These are phyloP conservation scores for Pleurotus djamor DNA, from an alignment of 768 basidiomycete genomes.

Conservation along the genomic window DNA sequence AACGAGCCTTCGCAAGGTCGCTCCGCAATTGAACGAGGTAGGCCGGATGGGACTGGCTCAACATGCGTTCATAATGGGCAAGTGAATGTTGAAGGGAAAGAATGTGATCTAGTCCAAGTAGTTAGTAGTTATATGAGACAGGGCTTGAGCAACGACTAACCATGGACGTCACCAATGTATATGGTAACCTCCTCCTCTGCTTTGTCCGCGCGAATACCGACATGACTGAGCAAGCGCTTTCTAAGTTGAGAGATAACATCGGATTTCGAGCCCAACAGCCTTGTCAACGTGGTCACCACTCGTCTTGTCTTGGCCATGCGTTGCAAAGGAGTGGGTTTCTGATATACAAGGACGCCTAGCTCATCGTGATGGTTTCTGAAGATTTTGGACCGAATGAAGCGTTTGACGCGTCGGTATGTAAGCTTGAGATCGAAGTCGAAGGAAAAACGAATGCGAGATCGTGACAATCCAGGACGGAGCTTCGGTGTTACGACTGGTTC, in stretches of 20 bases:
- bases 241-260: constrained; percentile 79
- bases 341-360: constrained; percentile 13
- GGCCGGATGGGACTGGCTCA: constrained; percentile 84
- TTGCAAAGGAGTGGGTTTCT: constrained; percentile 47
- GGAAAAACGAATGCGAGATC: constrained; percentile 15
- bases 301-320: constrained; percentile 80
- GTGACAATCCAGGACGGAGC: constrained; percentile 5
- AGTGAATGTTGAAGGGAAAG: constrained; percentile 83
- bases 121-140: too few species aligned
- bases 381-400: neutral
- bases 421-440: constrained; percentile 9
- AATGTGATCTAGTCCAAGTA: constrained; percentile 70
- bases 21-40: constrained; percentile 79
- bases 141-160: constrained; percentile 33
- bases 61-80: constrained; percentile 82
- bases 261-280: constrained; percentile 76
- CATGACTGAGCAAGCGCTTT: constrained; percentile 60
- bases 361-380: constrained; percentile 14
- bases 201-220: constrained; percentile 33
- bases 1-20: constrained; percentile 55
- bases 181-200: constrained; percentile 74
- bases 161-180: constrained; percentile 91
- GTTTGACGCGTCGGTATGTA: constrained; percentile 4
- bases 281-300: constrained; percentile 74
- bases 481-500: constrained; percentile 7